Evolutionary conservation across 495 filamentous ascomycete genomes (phyloP).

Genomic region (Echria macrotheca): DNA sequence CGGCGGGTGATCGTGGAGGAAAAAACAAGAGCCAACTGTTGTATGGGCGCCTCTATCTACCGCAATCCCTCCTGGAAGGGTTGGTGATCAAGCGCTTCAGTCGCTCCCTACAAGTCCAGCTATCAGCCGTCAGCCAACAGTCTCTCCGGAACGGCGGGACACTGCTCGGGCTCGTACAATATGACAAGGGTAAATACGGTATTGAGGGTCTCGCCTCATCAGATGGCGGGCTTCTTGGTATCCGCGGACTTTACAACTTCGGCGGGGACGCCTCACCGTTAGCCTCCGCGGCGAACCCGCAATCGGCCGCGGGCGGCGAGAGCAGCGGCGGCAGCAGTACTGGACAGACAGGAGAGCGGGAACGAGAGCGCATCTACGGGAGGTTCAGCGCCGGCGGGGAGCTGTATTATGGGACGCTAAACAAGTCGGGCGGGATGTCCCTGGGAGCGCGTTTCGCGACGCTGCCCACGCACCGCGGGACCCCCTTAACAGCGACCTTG

Average conservation of each 20-base stretch:
- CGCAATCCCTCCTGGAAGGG: conserved; percentile 77
- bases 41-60: conserved; percentile 86
- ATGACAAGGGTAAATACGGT: conserved; percentile 82
- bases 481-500: conserved; percentile 87
- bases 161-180: conserved; percentile 72
- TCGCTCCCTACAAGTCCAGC: conserved; percentile 69
- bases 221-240: conserved; percentile 80
- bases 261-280: conserved; percentile 64
- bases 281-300: conserved; percentile 22
- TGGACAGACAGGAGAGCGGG: conserved; percentile 2
- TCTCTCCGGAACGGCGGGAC: conserved; percentile 70
- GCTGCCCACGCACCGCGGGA: conserved; percentile 73
- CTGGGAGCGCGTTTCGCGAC: conserved; percentile 85
- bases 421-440: conserved; percentile 77
- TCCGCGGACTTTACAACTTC: conserved; percentile 91
- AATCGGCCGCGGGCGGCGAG: conserved; percentile 5
- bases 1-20: background rate
- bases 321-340: conserved; percentile 17
- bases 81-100: conserved; percentile 78
- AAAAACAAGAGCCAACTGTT: conserved; percentile 51
- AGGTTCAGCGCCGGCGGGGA: conserved; percentile 83
- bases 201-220: conserved; percentile 89
- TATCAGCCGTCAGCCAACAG: conserved; percentile 76
- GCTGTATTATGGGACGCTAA: conserved; percentile 87
- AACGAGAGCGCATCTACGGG: conserved; percentile 51